Percentiles rank a stretch among this genome's conserved stretches.
Conservation (phyloP, 2,329 filamentous ascomycete genomes). For the Phialophora expanda region DNA sequence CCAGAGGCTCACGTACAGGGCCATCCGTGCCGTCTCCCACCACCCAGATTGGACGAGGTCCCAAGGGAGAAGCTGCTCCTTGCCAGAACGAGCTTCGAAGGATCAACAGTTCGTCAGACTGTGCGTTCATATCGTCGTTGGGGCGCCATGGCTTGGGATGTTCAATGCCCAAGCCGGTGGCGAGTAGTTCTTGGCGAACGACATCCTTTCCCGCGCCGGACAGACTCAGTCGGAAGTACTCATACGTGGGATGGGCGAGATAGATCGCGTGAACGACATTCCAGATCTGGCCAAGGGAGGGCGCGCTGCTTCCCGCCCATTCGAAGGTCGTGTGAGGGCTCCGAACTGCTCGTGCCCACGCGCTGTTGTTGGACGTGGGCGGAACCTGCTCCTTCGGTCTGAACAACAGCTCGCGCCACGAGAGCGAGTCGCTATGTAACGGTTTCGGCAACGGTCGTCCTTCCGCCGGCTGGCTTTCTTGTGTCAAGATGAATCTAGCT, state of each 20-base stretch:
- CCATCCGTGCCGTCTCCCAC: slow-evolving; percentile 36
- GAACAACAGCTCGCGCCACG: slow-evolving; percentile 42
- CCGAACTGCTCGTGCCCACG: slow-evolving; percentile 46
- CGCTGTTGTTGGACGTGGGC: slow-evolving; percentile 46
- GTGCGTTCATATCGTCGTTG: slow-evolving; percentile 21
- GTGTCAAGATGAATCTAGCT: slow-evolving; percentile 42
- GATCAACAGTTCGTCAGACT: slow-evolving; percentile 52
- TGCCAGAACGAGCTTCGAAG: slow-evolving; percentile 69
- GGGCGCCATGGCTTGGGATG: slow-evolving; percentile 49
- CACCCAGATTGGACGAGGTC: slow-evolving; percentile 66
- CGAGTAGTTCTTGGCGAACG: slow-evolving; percentile 42
- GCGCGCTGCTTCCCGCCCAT: slow-evolving; percentile 44
- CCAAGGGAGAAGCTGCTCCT: slow-evolving; percentile 70
- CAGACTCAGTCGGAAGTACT: slow-evolving; percentile 47
- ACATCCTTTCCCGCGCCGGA: slow-evolving; percentile 41
- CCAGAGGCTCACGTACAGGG: slow-evolving; percentile 46
- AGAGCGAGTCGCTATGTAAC: slow-evolving; percentile 43
- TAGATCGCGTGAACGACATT: slow-evolving; percentile 49
- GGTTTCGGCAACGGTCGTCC: slow-evolving; percentile 44
- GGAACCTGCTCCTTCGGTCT: slow-evolving; percentile 39
- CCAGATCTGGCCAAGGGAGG: slow-evolving; percentile 50
- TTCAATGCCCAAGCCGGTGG: slow-evolving; percentile 51
- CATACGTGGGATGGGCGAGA: slow-evolving; percentile 42
- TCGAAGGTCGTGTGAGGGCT: slow-evolving; percentile 42
- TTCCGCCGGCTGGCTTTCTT: slow-evolving; percentile 45